These are phyloP conservation scores for Sclerotinia nivalis DNA, from an alignment of 2,329 filamentous ascomycete species.

Conservation along the genomic window DNA sequence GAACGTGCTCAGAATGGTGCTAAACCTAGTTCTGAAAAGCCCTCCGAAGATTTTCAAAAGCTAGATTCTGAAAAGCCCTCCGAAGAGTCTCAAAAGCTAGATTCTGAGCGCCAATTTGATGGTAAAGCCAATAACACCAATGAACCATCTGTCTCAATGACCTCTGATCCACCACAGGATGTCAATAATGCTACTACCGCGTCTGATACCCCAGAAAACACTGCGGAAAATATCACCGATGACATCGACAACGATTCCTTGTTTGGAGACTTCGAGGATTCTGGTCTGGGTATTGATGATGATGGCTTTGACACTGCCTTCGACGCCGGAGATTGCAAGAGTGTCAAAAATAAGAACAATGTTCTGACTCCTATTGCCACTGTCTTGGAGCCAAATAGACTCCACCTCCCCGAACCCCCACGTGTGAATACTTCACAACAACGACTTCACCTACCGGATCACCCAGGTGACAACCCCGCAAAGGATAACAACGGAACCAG, in stretches of 20 bases:
- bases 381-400: not conserved
- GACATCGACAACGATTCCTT: not conserved
- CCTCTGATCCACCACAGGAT: not conserved
- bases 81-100: not conserved
- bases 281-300: not conserved
- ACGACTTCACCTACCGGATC: not conserved
- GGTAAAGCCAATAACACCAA: fast-evolving
- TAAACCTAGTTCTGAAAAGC: too few species aligned
- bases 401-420: not conserved
- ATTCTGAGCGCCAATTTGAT: too few species aligned
- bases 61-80: too few species aligned
- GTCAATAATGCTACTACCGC: not conserved
- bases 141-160: fast-evolving
- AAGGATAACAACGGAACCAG: too few species aligned
- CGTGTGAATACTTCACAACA: not conserved
- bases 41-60: too few species aligned
- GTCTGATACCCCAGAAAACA: fast-evolving
- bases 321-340: not conserved
- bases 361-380: not conserved
- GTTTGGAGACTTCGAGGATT: not conserved
- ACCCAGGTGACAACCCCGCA: too few species aligned
- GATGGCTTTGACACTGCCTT: not conserved
- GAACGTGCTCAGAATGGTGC: too few species aligned
- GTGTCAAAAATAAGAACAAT: not conserved
- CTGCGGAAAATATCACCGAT: fast-evolving